Percentiles rank a stretch among this genome's conserved stretches.
Evolutionary conservation across 495 filamentous ascomycete species (phyloP).

Genomic region (Aspergillus ellipticus): DNA sequence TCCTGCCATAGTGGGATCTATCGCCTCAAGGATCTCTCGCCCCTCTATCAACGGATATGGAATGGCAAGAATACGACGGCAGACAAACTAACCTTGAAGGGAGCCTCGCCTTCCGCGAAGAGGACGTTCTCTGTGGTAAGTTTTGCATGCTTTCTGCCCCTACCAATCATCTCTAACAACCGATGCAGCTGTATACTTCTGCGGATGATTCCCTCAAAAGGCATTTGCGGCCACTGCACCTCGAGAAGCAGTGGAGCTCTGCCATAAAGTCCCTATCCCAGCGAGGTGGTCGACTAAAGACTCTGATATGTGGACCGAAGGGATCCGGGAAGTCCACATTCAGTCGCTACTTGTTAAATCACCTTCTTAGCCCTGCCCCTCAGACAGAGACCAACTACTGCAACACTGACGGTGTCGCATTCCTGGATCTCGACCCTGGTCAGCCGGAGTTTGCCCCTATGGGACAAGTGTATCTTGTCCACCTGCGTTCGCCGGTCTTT

Average conservation of each 20-base stretch:
- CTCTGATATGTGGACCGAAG: slow-evolving; percentile 75
- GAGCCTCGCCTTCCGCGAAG: slow-evolving; percentile 17
- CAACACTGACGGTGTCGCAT: slow-evolving; percentile 48
- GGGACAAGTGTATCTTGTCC: slow-evolving; percentile 70
- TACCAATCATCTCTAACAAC: slow-evolving; percentile 6
- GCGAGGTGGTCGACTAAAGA: slow-evolving; percentile 33
- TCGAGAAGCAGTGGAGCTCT: slow-evolving; percentile 60
- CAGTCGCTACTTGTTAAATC: slow-evolving; percentile 69
- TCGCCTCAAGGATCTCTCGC: slow-evolving; percentile 58
- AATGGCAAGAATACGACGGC: slow-evolving; percentile 46
- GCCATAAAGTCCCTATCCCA: slow-evolving; percentile 40
- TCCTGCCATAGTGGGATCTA: slow-evolving; percentile 54
- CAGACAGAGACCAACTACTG: slow-evolving; percentile 30
- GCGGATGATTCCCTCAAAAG: slow-evolving; percentile 46
- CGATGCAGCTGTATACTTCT: slow-evolving; percentile 40
- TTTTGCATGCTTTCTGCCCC: background rate
- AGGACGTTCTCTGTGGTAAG: slow-evolving; percentile 46
- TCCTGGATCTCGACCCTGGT: slow-evolving; percentile 80
- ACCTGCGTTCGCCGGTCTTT: slow-evolving; percentile 60
- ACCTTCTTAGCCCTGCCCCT: slow-evolving; percentile 55
- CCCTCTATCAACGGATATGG: slow-evolving; percentile 73
- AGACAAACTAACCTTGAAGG: slow-evolving; percentile 37
- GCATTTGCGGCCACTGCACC: slow-evolving; percentile 57
- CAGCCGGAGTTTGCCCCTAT: slow-evolving; percentile 79
- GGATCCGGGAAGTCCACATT: slow-evolving; percentile 87